Base-by-base conservation (phyloP, 352 stramenopile species). In the Hyaloperonospora arabidopsidis region DNA sequence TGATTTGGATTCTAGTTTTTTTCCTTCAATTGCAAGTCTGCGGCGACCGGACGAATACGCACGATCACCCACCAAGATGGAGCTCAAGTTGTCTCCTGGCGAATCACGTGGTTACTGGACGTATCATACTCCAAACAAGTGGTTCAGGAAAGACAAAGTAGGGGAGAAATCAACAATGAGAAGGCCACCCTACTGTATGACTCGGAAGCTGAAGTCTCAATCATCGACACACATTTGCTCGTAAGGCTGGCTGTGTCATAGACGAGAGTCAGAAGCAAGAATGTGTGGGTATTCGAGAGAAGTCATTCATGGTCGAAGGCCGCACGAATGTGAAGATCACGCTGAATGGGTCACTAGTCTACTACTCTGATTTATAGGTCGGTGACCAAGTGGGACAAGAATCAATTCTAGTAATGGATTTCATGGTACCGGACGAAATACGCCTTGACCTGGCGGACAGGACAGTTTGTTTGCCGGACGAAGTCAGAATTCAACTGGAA, bases 181-280 rank as follows among this genome's bases (percentile, higher is more conserved):
- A 32, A 32, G 25, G 25, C 25, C 25, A 32, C 25, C 4, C 4
- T 32, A 8, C 25, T 32, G 8, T 8, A 10, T 32, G 25, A 32
- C 21, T 65, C 58, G 1, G 49, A 52, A 25, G 52, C 52, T 39
- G 52, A 66, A 35, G 44, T 61, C 23, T 66, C 23, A 34, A 61
- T 66, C 2, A 5, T 66, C 8, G 52, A 61, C 29, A 52, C 38
- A 22, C 59, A 47, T 58, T 66, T 58, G 52, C 58, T 57, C 52
- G 46, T 56, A 52, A 57, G 47, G 47, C 48, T 28, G 41, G 58
- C 8, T 55, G 47, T 49, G 17, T 17, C 17, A 45, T 45, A 5
- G 39, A 45, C 11, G 17, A 32, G 25, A 32, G 4, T 8, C 25
- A 32, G 8, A 32, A 32, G 8, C 25, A 32, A 8, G 25, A 32